phyloP scores from a whole-genome alignment of 108 stramenopile species.

The Pseudonitzschia delicatissima region DNA sequence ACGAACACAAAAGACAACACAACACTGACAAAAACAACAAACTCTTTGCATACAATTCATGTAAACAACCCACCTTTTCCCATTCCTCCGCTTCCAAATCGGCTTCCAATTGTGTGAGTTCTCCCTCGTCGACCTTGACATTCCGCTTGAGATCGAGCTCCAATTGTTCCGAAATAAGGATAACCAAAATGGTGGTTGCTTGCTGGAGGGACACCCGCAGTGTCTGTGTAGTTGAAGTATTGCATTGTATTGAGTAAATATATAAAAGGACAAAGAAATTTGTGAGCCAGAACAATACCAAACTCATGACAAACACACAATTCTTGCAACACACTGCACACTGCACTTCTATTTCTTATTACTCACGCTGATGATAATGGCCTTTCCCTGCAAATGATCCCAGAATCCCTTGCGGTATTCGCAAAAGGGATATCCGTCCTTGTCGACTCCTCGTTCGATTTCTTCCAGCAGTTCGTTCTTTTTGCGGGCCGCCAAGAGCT shows the following conservation, averaged over 20 bases:
- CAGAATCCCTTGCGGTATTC: conserved; percentile 34
- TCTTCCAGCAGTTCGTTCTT: background rate
- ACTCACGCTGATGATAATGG: conserved; percentile 39
- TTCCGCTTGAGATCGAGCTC: conserved; percentile 41
- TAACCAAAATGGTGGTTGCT: conserved; percentile 31
- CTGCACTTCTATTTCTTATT: background rate
- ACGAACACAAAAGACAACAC: too few relatives aligned
- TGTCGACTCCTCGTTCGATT: background rate
- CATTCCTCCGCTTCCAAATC: conserved; percentile 51
- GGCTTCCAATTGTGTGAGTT: conserved; percentile 45
- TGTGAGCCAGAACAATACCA: background rate
- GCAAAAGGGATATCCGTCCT: conserved; percentile 7
- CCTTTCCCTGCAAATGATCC: conserved; percentile 35
- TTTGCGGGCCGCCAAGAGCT: background rate
- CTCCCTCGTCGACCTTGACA: conserved; percentile 38
- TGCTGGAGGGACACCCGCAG: conserved; percentile 35
- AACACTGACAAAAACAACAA: background rate
- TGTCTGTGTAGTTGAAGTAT: conserved; percentile 13
- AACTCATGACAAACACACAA: background rate
- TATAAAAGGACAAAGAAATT: conserved; percentile 4
- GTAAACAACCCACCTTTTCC: conserved; percentile 49
- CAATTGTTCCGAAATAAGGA: conserved; percentile 48
- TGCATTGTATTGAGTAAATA: background rate
- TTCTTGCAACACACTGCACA: conserved; percentile 1
- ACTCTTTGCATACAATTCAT: background rate